Base-by-base conservation (phyloP, 2,329 filamentous ascomycete species). In the Epichloe typhina region DNA sequence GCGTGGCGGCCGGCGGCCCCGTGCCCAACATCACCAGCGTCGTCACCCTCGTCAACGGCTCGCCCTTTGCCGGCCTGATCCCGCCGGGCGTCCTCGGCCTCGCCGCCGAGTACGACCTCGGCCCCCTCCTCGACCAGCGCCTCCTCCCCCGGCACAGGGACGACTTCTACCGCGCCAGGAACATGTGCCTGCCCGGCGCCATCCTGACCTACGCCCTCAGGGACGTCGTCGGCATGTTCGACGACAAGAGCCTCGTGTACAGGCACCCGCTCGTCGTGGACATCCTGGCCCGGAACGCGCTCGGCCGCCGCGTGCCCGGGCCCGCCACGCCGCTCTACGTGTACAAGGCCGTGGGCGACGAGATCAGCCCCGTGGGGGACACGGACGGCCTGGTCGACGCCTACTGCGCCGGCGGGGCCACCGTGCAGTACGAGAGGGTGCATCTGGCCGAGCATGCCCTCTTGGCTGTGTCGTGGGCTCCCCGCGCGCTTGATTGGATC, bases 191-290 rank as follows among this genome's bases (percentile, higher is more conserved):
- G 23, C 33, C 52, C 42, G 57, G 62, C 49, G 52, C 57, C 51
- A 41, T 57, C 5, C 47, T 39, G 17, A 17, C 17, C 17, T 17
- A 17, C 17, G 17, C 17, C 17, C 17, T 17, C 17, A 17, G 69
- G 40, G 60, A 73, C 55, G 62, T 74, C 3, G 60, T 60, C 0
- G 38, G 39, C 17, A 73, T 72, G 60, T 72, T 75, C 53, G 59
- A 63, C 21, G 59, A 65, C 44, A 17, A n/a, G 4, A 8, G 11
- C 15, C 19, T 40, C 7, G 15, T 46, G 2, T 46, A 40, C 7
- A 37, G 21, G 7, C 37, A 50, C 36, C 41, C 41, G 1, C 4
- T 35, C 7, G 42, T 15, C 15, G 23, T 41, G 1, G 39, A 26
- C 19, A 23, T 48, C 12, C 6, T 38, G 12, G 4, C 3, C 15